Evolutionary conservation across 352 stramenopile species (phyloP).

Genomic region (Phytophthora idaei): DNA sequence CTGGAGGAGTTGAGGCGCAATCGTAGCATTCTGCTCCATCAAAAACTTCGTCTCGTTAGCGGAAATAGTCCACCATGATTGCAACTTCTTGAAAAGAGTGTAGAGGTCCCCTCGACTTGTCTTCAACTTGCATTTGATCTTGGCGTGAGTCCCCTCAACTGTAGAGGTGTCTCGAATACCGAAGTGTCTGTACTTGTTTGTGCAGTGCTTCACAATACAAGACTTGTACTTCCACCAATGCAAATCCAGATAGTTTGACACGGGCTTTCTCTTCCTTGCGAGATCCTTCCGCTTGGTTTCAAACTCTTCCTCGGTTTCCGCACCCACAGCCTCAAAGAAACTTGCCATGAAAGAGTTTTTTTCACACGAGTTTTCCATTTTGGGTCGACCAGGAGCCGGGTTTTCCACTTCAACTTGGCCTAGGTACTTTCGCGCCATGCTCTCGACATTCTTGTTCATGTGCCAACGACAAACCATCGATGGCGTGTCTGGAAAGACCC

Average conservation of each 20-base stretch:
- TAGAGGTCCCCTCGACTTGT: neutral
- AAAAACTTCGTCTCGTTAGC: neutral
- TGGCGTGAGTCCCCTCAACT: neutral
- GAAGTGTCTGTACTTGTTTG: no score
- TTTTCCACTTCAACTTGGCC: neutral
- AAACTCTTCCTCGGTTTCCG: no score
- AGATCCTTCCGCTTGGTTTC: no score
- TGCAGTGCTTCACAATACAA: no score
- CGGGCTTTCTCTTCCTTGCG: no score
- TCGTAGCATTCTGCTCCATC: neutral
- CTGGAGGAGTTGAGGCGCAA: neutral
- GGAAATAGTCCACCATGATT: neutral
- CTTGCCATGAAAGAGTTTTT: neutral
- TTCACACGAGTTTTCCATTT: neutral
- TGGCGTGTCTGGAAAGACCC: neutral
- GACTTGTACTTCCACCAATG: no score
- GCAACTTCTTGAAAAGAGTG: neutral
- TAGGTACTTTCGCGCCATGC: neutral
- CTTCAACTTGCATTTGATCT: neutral
- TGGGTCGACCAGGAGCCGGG: neutral
- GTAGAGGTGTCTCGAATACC: no score
- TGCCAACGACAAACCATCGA: neutral
- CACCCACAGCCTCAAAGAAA: neutral
- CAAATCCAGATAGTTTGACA: no score
- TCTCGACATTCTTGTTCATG: constrained; percentile 1